Evolutionary conservation across 1,284 basidiomycete species (phyloP), one percentile per base, ranked within the genome.

Genomic region (Microbotryum lychnidis-dioicae): DNA sequence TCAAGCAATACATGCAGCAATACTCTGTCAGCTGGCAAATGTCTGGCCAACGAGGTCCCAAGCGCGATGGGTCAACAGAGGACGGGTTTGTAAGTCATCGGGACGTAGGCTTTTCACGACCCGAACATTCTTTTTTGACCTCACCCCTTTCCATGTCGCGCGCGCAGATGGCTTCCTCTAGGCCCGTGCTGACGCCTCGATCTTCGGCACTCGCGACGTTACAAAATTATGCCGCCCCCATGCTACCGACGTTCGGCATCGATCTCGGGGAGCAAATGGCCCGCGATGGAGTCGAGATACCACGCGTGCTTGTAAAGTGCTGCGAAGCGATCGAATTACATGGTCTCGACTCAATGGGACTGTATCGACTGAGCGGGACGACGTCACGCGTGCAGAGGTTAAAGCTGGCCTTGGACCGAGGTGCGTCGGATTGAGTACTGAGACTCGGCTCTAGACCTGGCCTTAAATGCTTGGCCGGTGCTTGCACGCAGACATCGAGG

Each of bases 1-100:
- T 99, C 78, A 94, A 89, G 77, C 83, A 83, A 23, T 99, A 88
- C 75, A 96, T 99, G 92, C 89, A 96, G 74, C 91, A 96, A 73
- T 98, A 96, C 73, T 86, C 89, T 6, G 79, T 83, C 68, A 89
- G 89, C 7, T 87, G 89, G 65, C 89, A 82, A 18, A 77, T 80
- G 44, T 81, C 84, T 9, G 73, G 75, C 12, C 73, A 74, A 55
- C 68, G 69, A 16, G 75, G 75, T 5, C 75, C 76, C 2, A 61
- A 72, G 14, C 62, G 77, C 14, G 74, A 75, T 57, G 75, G 73
- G 0, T 74, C 74, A 0, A 71, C 73, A 46, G 76, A 77, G 56
- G 75, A 76, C 29, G 71, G 74, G 5, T 74, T 73, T 56, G 70
- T 77, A 44, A 31, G 70, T 47, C 16, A 16, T 16, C 18, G 21